These are phyloP conservation scores for Chytridiales sp. DNA, from an alignment of 371 early-diverging fungal genomes.

Conservation along the genomic window DNA sequence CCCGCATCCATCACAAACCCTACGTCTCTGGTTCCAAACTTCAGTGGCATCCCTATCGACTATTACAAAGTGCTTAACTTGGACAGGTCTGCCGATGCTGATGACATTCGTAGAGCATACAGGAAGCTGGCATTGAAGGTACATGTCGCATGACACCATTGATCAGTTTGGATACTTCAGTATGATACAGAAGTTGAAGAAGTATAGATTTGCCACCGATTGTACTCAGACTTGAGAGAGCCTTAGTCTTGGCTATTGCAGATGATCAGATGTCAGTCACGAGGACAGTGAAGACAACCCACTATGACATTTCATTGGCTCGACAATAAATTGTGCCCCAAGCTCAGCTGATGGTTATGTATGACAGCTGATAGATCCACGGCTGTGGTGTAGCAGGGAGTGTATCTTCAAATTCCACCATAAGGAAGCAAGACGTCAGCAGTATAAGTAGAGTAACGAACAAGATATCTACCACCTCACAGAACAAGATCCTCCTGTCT, in stretches of 20 bases:
- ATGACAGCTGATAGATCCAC: too few relatives aligned
- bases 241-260: too few relatives aligned
- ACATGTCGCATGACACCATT: slow-evolving; percentile 2
- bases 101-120: slow-evolving; percentile 52
- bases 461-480: background rate
- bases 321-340: too few relatives aligned
- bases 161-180: background rate
- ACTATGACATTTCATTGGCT: too few relatives aligned
- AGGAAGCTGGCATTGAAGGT: slow-evolving; percentile 58
- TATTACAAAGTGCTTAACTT: slow-evolving; percentile 53
- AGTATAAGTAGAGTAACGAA: too few relatives aligned
- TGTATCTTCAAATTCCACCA: background rate
- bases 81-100: slow-evolving; percentile 39
- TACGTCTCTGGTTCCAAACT: too few relatives aligned
- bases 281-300: too few relatives aligned
- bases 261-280: too few relatives aligned
- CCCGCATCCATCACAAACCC: too few relatives aligned
- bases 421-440: too few relatives aligned
- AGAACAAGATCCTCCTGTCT: background rate
- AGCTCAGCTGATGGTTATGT: too few relatives aligned
- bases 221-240: background rate
- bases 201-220: background rate
- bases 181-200: background rate
- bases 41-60: slow-evolving; percentile 34
- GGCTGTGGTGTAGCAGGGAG: too few relatives aligned